These are phyloP conservation scores for Chlamydomonas eustigma DNA, from an alignment of 139 green algal genomes.

Conservation along the genomic window DNA sequence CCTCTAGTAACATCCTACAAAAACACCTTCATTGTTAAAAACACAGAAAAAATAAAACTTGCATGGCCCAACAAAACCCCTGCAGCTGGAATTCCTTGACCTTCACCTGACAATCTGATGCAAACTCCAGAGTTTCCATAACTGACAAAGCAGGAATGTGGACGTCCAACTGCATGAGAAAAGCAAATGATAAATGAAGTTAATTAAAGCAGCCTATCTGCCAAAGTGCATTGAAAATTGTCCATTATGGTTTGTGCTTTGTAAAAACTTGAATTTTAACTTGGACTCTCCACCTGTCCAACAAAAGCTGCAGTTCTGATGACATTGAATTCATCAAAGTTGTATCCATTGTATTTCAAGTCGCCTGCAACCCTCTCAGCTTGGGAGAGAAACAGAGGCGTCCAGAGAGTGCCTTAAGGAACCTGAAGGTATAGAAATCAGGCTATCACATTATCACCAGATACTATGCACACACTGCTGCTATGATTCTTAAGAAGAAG, in stretches of 20 bases:
- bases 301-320: constrained; percentile 54
- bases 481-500: too few relatives aligned
- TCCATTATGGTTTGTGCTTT: background rate
- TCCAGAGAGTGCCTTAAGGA: constrained; percentile 43
- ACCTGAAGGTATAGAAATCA: background rate
- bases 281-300: constrained; percentile 41
- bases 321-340: constrained; percentile 53
- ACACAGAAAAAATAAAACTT: too few relatives aligned
- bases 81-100: too few relatives aligned
- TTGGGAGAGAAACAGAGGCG: constrained; percentile 25
- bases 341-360: constrained; percentile 67
- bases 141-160: constrained; percentile 72
- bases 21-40: too few relatives aligned
- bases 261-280: background rate
- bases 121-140: constrained; percentile 75
- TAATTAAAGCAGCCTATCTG: too few relatives aligned
- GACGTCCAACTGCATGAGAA: constrained; percentile 51
- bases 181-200: background rate
- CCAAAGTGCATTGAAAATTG: too few relatives aligned
- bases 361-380: constrained; percentile 6
- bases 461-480: too few relatives aligned
- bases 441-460: too few relatives aligned
- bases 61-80: too few relatives aligned
- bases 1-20: too few relatives aligned
- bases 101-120: constrained; percentile 40